Evolutionary conservation across 2,329 filamentous ascomycete genomes (phyloP).

Genomic region (Neofusicoccum laricinum): DNA sequence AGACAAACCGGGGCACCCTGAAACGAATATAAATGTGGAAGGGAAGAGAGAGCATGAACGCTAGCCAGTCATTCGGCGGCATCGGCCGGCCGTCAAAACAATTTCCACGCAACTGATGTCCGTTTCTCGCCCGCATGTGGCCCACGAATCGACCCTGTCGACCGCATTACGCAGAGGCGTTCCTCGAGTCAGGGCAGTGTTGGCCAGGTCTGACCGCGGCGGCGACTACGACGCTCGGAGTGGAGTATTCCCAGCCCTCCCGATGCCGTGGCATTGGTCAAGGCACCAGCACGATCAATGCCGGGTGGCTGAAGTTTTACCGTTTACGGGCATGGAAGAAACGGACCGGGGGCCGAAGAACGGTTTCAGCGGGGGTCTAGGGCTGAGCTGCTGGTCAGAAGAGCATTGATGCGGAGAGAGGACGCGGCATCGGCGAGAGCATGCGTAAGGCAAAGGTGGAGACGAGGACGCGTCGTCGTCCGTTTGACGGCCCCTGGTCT

Average conservation of each 20-base stretch:
- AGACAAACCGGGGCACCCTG: not conserved
- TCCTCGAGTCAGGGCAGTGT: not conserved
- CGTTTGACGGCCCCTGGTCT: not conserved
- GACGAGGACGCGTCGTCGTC: not conserved
- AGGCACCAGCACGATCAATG: not conserved
- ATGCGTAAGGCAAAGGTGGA: not conserved
- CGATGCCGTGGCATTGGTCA: not conserved
- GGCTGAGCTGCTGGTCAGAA: not conserved
- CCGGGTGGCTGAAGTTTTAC: not conserved
- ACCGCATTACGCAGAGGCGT: not conserved
- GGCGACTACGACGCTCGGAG: not conserved
- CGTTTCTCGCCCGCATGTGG: not conserved
- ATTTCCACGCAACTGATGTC: not conserved
- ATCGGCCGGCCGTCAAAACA: not conserved
- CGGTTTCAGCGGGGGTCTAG: not conserved
- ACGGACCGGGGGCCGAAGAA: not conserved
- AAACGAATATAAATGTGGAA: not conserved
- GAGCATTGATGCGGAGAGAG: not conserved
- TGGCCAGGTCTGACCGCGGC: not conserved
- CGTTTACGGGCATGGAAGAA: not conserved
- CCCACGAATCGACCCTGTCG: not conserved
- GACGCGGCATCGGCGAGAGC: not conserved
- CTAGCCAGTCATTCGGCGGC: not conserved
- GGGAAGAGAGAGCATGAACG: not conserved
- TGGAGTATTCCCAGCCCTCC: not conserved